Evolutionary conservation across 352 stramenopile species (phyloP), one percentile per base, ranked within the genome.

Genomic region (Phytopythium vexans): DNA sequence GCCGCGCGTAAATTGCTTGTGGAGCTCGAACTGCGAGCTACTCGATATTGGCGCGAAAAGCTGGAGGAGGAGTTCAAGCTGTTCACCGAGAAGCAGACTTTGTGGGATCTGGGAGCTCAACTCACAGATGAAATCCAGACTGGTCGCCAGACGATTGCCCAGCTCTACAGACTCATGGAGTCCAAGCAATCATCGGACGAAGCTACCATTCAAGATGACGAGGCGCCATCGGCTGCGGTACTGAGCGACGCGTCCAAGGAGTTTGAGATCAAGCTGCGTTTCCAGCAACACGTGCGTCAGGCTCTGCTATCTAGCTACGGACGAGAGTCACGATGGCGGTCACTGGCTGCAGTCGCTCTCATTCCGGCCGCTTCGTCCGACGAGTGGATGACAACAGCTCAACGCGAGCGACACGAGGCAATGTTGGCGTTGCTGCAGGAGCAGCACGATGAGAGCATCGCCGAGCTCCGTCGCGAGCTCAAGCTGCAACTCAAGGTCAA

Each of bases 261-360:
- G 8, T 80, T 88, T 41, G 71, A 85, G 37, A 58, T 63, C 8
- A 88, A 88, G 16, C 54, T 82, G 5, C 54, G 77, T 46, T 68
- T 54, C 10, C 35, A 83, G 36, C 69, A 88, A 46, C 60, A 79
- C 33, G 56, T 77, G 14, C 65, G 82, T 1, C 62, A 77, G 36
- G 86, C 85, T 52, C 51, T 89, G 27, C 32, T 88, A 31, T 49
- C 78, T 31, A 88, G 78, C 52, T 91, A 91, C 57, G 72, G 80
- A 6, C 77, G 80, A 3, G 82, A 92, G 49, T 52, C 59, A 34
- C 80, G 80, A 7, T 91, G 82, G 82, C 64, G 80, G 9, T 43
- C 41, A 6, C 52, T 92, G 10, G 72, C 73, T 14, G 58, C 64
- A 0, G 62, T 71, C 8, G 55, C 74, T 14, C 52, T 89, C 10